Evolutionary conservation across 73 alveolate genomes (phyloP), one percentile per base, ranked within the genome.

Genomic region (Halteria grandinella): DNA sequence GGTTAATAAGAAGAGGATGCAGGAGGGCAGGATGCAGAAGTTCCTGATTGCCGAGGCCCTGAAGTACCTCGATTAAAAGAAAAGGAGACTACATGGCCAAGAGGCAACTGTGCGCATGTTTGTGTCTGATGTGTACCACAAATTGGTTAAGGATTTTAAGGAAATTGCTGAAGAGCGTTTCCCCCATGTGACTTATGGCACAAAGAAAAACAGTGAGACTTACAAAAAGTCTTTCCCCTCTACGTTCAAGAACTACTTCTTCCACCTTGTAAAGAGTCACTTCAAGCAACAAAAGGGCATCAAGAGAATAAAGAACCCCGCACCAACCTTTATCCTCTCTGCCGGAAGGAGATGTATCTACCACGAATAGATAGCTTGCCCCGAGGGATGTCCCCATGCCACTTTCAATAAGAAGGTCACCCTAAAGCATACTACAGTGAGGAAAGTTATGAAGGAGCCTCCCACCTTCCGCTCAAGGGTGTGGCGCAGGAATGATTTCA

Each of bases 171-270:
- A 60, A 10, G 43, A 75, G 44, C 6, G 59, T 24, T 84, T 55
- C 81, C 88, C 84, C 21, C 50, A 18, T 50, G 20, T 18, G 1
- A n/a, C 36, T 21, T 84, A 84, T 39, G 93, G 93, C 10, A n/a
- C 29, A 17, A 39, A 55, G 18, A 32, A 49, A 33, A 75, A 76
- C 41, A 51, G 86, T 1, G 72, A 63, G 17, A 71, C 88, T 25
- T 76, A 85, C 39, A 77, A 91, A 69, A 62, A 77, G 32, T 76
- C 93, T 0, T 91, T 33, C 58, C 97, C 97, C 18, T 43, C 70
- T 17, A 28, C 69, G 17, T 91, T 87, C 70, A 91, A 91, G 73
- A 63, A 88, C 37, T 83, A 91, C 51, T 87, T 91, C 89, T 91
- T 87, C 79, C 54, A 78, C 40, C 36, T 62, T 43, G 85, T 72